Evolutionary conservation across 768 basidiomycete species (phyloP).

Genomic region (Auricularia sp.): DNA sequence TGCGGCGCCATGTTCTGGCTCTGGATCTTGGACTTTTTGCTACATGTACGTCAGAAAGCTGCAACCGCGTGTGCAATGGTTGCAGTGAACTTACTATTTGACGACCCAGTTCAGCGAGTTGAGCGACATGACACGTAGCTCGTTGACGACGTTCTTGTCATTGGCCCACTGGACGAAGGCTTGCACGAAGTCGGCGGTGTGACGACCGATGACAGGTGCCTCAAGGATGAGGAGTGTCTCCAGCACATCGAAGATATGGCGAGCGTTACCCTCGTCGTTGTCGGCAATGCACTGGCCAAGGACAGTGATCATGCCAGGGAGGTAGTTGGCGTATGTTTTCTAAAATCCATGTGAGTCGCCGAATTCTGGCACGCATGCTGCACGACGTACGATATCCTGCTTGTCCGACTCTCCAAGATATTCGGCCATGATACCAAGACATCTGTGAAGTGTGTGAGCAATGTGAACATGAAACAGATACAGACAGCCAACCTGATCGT

Average conservation of each 20-base stretch:
- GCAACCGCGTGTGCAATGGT: too few relatives aligned
- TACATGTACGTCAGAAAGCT: conserved; percentile 20
- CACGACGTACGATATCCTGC: conserved; percentile 59
- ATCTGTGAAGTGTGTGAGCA: conserved; percentile 29
- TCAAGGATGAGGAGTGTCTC: conserved; percentile 95
- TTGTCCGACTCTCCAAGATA: conserved; percentile 87
- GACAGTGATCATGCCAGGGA: conserved; percentile 83
- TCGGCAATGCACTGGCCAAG: conserved; percentile 74
- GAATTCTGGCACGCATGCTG: neutral
- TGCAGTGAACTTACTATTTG: conserved; percentile 58
- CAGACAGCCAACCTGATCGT: conserved; percentile 54
- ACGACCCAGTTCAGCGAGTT: conserved; percentile 96
- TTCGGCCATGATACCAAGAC: conserved; percentile 87
- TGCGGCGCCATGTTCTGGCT: conserved; percentile 69
- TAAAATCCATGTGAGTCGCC: conserved; percentile 19
- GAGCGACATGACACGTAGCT: conserved; percentile 80
- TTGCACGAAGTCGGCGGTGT: conserved; percentile 76
- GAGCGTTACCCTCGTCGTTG: conserved; percentile 70
- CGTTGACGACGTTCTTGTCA: conserved; percentile 63
- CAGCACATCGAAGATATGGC: conserved; percentile 89
- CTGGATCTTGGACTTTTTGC: conserved; percentile 95
- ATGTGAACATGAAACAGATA: neutral
- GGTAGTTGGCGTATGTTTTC: conserved; percentile 80
- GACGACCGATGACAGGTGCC: conserved; percentile 83
- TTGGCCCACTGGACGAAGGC: conserved; percentile 82